These are phyloP conservation scores for Avena insularis DNA, from an alignment of 176 grass and related monocot species.

Conservation along the genomic window DNA sequence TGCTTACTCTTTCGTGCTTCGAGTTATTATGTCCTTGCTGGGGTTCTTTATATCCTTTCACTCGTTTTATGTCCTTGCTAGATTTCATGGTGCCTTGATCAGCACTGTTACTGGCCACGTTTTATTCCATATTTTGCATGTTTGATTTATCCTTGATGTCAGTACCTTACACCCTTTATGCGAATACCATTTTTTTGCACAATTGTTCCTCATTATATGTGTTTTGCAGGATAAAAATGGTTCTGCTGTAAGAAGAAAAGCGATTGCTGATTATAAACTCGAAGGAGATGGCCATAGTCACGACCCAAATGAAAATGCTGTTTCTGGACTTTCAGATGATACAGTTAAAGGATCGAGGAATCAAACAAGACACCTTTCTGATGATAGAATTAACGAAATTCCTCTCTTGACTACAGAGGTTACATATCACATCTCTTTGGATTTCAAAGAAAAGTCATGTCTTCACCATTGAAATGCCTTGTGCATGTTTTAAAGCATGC, in stretches of 20 bases:
- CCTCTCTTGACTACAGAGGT: slow-evolving; percentile 81
- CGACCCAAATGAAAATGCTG: slow-evolving; percentile 47
- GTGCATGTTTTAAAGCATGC: slow-evolving; percentile 9
- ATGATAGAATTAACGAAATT: slow-evolving; percentile 62
- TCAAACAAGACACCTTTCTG: slow-evolving; percentile 42
- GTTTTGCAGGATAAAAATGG: slow-evolving; percentile 55
- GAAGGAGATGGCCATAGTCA: slow-evolving; percentile 46
- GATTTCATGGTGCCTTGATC: background rate
- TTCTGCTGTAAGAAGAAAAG: slow-evolving; percentile 62
- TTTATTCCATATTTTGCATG: slow-evolving; percentile 22
- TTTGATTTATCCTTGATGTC: slow-evolving; percentile 35
- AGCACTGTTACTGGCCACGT: background rate
- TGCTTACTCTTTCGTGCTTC: background rate
- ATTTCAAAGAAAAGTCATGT: slow-evolving; percentile 21
- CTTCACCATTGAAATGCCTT: slow-evolving; percentile 20
- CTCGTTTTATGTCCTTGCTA: background rate
- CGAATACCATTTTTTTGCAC: slow-evolving; percentile 4
- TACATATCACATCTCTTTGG: slow-evolving; percentile 26
- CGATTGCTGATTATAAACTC: slow-evolving; percentile 49
- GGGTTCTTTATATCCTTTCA: slow-evolving; percentile 2
- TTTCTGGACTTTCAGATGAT: slow-evolving; percentile 57
- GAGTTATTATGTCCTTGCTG: background rate
- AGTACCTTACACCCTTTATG: slow-evolving; percentile 10
- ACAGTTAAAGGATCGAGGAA: slow-evolving; percentile 45
- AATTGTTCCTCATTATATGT: slow-evolving; percentile 31